Conservation (phyloP, 805 yeast species). For the Saturnispora quitensis region DNA sequence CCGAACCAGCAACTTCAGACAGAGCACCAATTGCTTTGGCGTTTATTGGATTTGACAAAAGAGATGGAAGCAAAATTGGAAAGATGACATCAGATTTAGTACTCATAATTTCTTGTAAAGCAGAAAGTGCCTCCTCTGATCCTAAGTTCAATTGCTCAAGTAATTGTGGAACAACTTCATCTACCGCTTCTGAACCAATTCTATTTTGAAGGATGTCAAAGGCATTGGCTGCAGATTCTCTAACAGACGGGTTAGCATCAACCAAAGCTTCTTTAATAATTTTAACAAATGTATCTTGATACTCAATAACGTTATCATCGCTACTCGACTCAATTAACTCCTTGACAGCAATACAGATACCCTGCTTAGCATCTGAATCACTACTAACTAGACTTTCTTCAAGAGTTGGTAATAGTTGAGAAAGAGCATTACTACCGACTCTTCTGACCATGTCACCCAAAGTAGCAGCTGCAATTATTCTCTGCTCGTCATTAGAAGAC, state of each 20-base stretch:
- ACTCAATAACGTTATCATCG: constrained; percentile 48
- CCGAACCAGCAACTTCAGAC: constrained; percentile 83
- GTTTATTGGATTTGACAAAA: constrained; percentile 75
- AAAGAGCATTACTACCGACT: constrained; percentile 80
- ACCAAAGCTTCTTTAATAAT: constrained; percentile 74
- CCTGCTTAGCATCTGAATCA: constrained; percentile 88
- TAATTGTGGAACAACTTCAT: constrained; percentile 79
- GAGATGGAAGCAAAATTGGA: constrained; percentile 85
- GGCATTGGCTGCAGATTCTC: constrained; percentile 87
- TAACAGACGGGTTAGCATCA: constrained; percentile 62
- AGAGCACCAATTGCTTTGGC: constrained; percentile 82
- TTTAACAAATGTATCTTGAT: constrained; percentile 59
- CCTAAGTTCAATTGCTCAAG: constrained; percentile 52
- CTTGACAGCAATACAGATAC: constrained; percentile 87
- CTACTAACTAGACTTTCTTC: constrained; percentile 48
- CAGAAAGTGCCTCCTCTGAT: constrained; percentile 72
- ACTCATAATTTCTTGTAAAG: constrained; percentile 86
- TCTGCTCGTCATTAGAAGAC: constrained; percentile 65
- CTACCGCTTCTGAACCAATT: constrained; percentile 79
- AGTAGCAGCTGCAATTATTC: constrained; percentile 86
- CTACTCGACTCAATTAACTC: constrained; percentile 76
- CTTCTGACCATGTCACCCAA: constrained; percentile 91
- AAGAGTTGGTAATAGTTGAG: constrained; percentile 78
- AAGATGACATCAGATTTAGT: constrained; percentile 83
- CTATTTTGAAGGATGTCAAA: constrained; percentile 80